These are phyloP conservation scores for Venturia carpophila DNA, from an alignment of 2,329 filamentous ascomycete species.

Conservation along the genomic window DNA sequence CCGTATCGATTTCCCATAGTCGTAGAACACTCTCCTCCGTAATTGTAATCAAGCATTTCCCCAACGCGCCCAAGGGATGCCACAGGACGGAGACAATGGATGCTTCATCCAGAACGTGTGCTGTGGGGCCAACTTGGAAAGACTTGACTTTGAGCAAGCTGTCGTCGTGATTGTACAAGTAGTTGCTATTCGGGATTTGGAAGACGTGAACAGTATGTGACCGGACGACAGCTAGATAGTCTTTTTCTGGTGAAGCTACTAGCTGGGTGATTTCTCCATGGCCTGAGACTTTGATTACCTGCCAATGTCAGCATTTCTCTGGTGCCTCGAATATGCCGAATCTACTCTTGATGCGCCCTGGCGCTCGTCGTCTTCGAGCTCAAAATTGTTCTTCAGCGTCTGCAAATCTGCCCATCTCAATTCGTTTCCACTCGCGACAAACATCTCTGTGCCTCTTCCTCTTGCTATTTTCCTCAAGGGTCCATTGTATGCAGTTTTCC, in stretches of 20 bases:
- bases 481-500: constrained; percentile 28
- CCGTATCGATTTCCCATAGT: constrained; percentile 80
- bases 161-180: constrained; percentile 53
- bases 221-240: constrained; percentile 78
- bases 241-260: constrained; percentile 70
- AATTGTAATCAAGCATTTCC: constrained; percentile 76
- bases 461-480: constrained; percentile 61
- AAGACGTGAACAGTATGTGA: constrained; percentile 82
- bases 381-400: constrained; percentile 52
- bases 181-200: constrained; percentile 71
- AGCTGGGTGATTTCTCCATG: constrained; percentile 80
- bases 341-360: constrained; percentile 12
- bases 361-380: not conserved
- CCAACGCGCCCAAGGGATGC: constrained; percentile 83
- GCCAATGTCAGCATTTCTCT: constrained; percentile 15
- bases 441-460: constrained; percentile 71
- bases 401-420: constrained; percentile 85
- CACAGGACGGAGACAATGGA: constrained; percentile 75
- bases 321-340: not conserved
- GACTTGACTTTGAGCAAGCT: constrained; percentile 73
- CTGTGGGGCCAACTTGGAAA: constrained; percentile 85
- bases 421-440: constrained; percentile 80
- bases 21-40: constrained; percentile 83
- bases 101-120: constrained; percentile 79
- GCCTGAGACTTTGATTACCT: constrained; percentile 71